These are phyloP conservation scores for Phyllosticta citribraziliensis DNA, from an alignment of 2,329 filamentous ascomycete species.

Conservation along the genomic window DNA sequence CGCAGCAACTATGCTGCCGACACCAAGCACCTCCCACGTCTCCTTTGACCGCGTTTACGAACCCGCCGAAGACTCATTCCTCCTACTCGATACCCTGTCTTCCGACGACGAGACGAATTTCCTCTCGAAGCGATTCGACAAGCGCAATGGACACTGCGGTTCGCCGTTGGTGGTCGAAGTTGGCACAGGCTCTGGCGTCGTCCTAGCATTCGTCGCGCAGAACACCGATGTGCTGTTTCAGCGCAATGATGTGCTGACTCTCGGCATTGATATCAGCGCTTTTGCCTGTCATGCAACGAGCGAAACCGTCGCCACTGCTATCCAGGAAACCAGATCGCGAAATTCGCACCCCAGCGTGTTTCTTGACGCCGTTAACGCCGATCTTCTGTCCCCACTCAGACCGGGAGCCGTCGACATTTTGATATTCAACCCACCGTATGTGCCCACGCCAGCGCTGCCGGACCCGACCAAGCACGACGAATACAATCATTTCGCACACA, in stretches of 20 bases:
- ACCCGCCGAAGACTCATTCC: slow-evolving; percentile 89
- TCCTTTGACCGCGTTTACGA: slow-evolving; percentile 85
- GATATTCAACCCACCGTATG: slow-evolving; percentile 95
- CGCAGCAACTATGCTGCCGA: slow-evolving; percentile 63
- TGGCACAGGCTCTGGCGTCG: slow-evolving; percentile 84
- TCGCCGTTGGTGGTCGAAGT: slow-evolving; percentile 65
- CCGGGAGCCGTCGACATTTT: slow-evolving; percentile 63
- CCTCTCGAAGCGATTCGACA: slow-evolving; percentile 52
- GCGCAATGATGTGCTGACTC: slow-evolving; percentile 55
- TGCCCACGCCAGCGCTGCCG: slow-evolving; percentile 72
- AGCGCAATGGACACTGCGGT: slow-evolving; percentile 10
- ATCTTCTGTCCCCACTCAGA: slow-evolving; percentile 57
- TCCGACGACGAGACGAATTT: slow-evolving; percentile 58
- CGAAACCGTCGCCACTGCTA: slow-evolving; percentile 52
- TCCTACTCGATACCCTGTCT: slow-evolving; percentile 85
- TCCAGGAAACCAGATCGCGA: slow-evolving; percentile 19
- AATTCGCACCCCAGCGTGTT: slow-evolving; percentile 32
- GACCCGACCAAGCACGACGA: slow-evolving; percentile 33
- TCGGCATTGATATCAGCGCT: slow-evolving; percentile 76
- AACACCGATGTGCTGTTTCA: slow-evolving; percentile 66
- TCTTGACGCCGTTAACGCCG: slow-evolving; percentile 58
- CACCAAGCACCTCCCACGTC: slow-evolving; percentile 86
- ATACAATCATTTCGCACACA: slow-evolving; percentile 10
- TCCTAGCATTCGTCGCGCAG: slow-evolving; percentile 78
- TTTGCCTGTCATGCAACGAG: slow-evolving; percentile 71